Evolutionary conservation across 176 grass and related monocot species (phyloP), one percentile per base, ranked within the genome.

Genomic region (Oryza nivara): DNA sequence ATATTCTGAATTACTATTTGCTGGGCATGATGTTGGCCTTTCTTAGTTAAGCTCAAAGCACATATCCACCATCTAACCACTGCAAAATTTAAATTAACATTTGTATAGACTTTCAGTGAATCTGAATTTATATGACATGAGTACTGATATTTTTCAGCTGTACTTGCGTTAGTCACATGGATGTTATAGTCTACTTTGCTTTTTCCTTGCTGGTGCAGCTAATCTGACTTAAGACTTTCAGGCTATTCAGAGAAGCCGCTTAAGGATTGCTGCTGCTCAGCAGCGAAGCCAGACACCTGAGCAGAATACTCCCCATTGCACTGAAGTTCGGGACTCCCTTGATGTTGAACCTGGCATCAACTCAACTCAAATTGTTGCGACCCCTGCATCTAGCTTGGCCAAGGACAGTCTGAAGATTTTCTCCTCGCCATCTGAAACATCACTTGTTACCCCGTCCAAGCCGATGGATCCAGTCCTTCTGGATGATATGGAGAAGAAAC

Each of bases 181-280:
- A 71, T 68, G 25, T 51, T 71, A 45, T 76, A 64, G 32, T 65
- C 63, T 74, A 68, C 67, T 58, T 1, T 48, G 9, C 68, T 34
- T 74, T 76, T 64, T 36, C 32, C 22, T 72, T 81, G 17, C 22
- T 72, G 36, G 36, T 38, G 63, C 44, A 34, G 22, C 1, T 56
- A 46, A 84, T 87, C 49, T 89, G 60, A 90, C 45, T 78, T 20
- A 84, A 49, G 35, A 22, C 19, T 85, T 84, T 20, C 79, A 97
- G 94, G 91, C 89, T 67, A 88, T 93, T 41, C 75, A 93, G 82
- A 93, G 87, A 86, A 93, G 74, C 74, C 84, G 85, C n/a, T 68
- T 77, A 81, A 83, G 75, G 70, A 78, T 74, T 60, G 83, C 83
- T 92, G 86, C 87, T 67, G 73, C 79, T 86, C 87, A 77, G 79